Conservation (phyloP, 202 grass and related monocot species). For the Musa balbisiana region DNA sequence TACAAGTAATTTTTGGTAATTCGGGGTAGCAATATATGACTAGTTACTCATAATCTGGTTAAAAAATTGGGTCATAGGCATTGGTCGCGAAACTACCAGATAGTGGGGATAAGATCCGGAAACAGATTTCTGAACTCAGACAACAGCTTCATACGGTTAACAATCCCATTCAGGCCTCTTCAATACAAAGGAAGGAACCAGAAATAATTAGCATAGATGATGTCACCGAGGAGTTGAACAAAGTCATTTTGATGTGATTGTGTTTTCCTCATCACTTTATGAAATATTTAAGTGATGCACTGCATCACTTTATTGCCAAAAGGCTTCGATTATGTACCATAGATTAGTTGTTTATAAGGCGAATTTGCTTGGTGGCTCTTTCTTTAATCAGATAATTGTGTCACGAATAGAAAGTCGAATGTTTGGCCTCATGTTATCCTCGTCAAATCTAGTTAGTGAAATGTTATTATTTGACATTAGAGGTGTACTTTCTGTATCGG, state of each 20-base stretch:
- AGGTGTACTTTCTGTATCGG: no score
- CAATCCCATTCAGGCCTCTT: constrained; percentile 24
- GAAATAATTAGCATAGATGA: constrained; percentile 62
- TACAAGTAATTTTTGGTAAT: constrained; percentile 4
- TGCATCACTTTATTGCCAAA: neutral
- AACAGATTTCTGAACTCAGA: constrained; percentile 53
- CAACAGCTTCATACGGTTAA: constrained; percentile 36
- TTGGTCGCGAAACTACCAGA: constrained; percentile 68
- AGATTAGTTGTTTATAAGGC: neutral
- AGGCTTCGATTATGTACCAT: neutral
- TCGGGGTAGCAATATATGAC: neutral
- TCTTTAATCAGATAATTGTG: no score
- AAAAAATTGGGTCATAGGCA: constrained; percentile 28
- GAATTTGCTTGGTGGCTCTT: no score
- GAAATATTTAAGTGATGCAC: neutral
- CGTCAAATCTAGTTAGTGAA: no score
- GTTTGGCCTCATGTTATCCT: no score
- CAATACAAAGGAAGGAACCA: constrained; percentile 3
- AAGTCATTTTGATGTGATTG: neutral
- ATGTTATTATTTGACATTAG: no score
- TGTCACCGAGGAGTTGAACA: constrained; percentile 24
- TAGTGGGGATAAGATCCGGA: constrained; percentile 55
- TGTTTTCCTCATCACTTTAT: neutral
- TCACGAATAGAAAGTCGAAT: no score
- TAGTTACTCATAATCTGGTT: neutral